Percentiles rank a stretch among this genome's conserved stretches.
Conservation (phyloP, 371 early-diverging fungal species). For the Mortierella sp. region DNA sequence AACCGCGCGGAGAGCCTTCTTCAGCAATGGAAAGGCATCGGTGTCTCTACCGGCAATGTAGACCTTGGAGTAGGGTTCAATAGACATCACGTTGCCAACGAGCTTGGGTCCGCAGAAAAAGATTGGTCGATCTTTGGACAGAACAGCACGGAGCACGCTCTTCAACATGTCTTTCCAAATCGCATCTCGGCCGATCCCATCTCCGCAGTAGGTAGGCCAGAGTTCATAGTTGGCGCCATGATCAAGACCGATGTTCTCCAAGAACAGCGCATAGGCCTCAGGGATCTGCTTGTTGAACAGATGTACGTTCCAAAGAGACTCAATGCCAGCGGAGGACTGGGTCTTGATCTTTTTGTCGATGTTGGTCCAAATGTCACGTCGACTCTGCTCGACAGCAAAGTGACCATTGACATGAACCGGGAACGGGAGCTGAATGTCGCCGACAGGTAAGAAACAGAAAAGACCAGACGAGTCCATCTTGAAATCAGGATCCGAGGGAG, state of each 20-base stretch:
- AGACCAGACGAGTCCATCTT: slow-evolving; percentile 24
- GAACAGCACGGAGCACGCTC: background rate
- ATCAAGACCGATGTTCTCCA: slow-evolving; percentile 17
- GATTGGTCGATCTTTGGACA: slow-evolving; percentile 1
- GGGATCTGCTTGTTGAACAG: slow-evolving; percentile 31
- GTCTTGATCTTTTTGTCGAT: background rate
- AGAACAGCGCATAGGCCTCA: slow-evolving; percentile 27
- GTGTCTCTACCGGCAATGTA: slow-evolving; percentile 25
- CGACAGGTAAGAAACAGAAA: slow-evolving; percentile 57
- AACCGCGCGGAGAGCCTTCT: slow-evolving; percentile 6
- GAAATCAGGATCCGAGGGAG: slow-evolving; percentile 14
- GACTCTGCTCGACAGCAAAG: slow-evolving; percentile 50
- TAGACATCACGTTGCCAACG: background rate
- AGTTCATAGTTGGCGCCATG: slow-evolving; percentile 17
- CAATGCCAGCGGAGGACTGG: slow-evolving; percentile 6
- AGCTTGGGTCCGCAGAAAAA: slow-evolving; percentile 22
- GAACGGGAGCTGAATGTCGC: slow-evolving; percentile 49
- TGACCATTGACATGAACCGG: slow-evolving; percentile 56
- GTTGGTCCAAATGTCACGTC: slow-evolving; percentile 19
- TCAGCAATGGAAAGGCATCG: slow-evolving; percentile 16
- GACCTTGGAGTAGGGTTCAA: background rate
- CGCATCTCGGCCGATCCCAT: slow-evolving; percentile 10
- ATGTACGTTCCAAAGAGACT: slow-evolving; percentile 36
- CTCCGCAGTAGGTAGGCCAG: slow-evolving; percentile 21
- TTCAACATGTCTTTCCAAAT: slow-evolving; percentile 26